Evolutionary conservation across 192 early-diverging fungal species (phyloP).

Genomic region (Coemansia sp.): DNA sequence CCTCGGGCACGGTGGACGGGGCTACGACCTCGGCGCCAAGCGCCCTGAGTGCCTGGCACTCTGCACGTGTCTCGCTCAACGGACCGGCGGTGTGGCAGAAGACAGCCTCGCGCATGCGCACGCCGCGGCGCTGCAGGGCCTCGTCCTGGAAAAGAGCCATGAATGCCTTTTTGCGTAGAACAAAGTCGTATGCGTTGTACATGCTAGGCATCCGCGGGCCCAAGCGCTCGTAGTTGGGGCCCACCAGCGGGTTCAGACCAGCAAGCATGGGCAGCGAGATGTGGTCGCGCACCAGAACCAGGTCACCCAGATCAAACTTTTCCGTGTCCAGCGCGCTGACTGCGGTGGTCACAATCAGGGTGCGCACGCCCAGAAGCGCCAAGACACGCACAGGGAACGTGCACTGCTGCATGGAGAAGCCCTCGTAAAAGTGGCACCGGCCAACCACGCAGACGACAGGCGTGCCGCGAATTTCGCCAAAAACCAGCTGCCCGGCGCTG

Average conservation of each 20-base stretch:
- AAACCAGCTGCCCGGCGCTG: constrained; percentile 58
- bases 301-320: constrained; percentile 76
- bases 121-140: constrained; percentile 28
- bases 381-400: constrained; percentile 87
- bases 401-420: constrained; percentile 71
- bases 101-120: constrained; percentile 70
- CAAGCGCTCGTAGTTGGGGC: constrained; percentile 75
- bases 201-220: constrained; percentile 86
- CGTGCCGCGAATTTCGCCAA: constrained; percentile 72
- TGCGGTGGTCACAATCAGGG: constrained; percentile 79
- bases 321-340: constrained; percentile 75
- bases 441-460: constrained; percentile 82
- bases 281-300: constrained; percentile 78
- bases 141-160: constrained; percentile 18
- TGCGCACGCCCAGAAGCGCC: constrained; percentile 72
- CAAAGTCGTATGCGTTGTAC: constrained; percentile 79
- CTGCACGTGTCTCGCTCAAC: constrained; percentile 86
- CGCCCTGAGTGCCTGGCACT: constrained; percentile 64
- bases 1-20: constrained; percentile 87
- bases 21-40: constrained; percentile 82
- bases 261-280: constrained; percentile 70
- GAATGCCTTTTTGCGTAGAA: constrained; percentile 69
- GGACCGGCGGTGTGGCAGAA: constrained; percentile 85
- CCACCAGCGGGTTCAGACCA: constrained; percentile 77
- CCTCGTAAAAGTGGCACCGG: constrained; percentile 90